phyloP scores from a whole-genome alignment of 306 rosid species.

The Cucumis melo region DNA sequence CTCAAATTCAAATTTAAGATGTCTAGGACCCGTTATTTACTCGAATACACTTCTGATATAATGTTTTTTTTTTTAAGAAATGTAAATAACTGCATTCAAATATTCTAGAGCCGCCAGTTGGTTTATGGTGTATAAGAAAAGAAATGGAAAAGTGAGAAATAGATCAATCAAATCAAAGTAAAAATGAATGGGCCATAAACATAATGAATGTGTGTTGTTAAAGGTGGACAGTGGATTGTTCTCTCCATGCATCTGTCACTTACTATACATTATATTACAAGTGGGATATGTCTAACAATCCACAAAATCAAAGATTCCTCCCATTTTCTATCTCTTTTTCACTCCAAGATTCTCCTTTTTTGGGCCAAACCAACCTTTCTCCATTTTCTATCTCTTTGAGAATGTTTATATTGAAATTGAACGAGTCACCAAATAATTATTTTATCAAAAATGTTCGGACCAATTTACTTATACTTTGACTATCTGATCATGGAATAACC shows the following conservation, averaged over 20 bases:
- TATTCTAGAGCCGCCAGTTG: no score
- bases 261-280: not conserved
- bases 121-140: not conserved
- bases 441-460: no score
- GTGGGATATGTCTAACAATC: not conserved
- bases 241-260: conserved; percentile 35
- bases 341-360: not conserved
- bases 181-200: not conserved
- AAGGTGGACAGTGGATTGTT: conserved; percentile 54
- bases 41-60: no score
- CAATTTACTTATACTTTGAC: no score
- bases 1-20: no score
- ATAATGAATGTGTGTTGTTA: conserved; percentile 14
- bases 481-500: no score
- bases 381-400: no score
- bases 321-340: not conserved
- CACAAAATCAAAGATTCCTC: not conserved
- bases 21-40: no score
- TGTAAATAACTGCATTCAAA: no score
- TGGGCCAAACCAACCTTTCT: not conserved
- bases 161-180: conserved; percentile 27
- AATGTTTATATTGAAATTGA: no score
- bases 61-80: no score
- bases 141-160: not conserved
- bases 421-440: no score